Evolutionary conservation across 2,329 filamentous ascomycete genomes (phyloP), one percentile per base, ranked within the genome.

Genomic region (Penicillium verrucosum): DNA sequence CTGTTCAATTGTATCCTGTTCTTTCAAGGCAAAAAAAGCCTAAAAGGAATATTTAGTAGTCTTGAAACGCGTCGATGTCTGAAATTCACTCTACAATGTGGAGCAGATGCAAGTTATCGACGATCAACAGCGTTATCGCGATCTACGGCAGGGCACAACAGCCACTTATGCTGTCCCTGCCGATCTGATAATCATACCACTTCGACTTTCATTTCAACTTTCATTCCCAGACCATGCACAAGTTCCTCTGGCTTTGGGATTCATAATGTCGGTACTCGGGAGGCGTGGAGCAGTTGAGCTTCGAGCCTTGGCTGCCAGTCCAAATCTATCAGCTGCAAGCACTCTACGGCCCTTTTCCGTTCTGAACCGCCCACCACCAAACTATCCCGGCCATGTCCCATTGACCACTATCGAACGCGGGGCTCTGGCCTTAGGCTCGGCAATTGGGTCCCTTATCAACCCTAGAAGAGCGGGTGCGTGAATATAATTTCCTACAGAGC

Each of bases 351-450:
- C 74, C 34, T 96, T 97, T 80, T 96, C 92, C 42, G 85, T 91
- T 60, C 84, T 96, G 66, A 89, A 89, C 74, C 89, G 94, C 7
- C 93, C 93, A 49, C 83, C 84, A 27, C 90, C 92, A 56, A 94
- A 90, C 68, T 97, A 97, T 78, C 86, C 89, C 1, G 91, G 92
- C 75, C 94, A 99, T 83, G 86, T 97, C 32, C 94, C 93, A 36
- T 83, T 99, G 54, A 96, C 89, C 8, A 76, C 77, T 41, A 68
- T 90, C 55, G 94, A 97, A 77, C 87, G 89, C 54, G 82, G 85
- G 58, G 86, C 85, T 18, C 81, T 99, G 1, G 83, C 85, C 8
- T 66, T 85, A 29, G 84, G 84, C 36, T 86, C 83, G 51, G 85
- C 84, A 8, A 70, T 87, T 21, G 78, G 81, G 46, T 83, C 83